A percentile compares a stretch with the other conserved stretches of the same genome.
Conservation (phyloP, 1,139 yeast genomes). For the Candida glucosophila region DNA sequence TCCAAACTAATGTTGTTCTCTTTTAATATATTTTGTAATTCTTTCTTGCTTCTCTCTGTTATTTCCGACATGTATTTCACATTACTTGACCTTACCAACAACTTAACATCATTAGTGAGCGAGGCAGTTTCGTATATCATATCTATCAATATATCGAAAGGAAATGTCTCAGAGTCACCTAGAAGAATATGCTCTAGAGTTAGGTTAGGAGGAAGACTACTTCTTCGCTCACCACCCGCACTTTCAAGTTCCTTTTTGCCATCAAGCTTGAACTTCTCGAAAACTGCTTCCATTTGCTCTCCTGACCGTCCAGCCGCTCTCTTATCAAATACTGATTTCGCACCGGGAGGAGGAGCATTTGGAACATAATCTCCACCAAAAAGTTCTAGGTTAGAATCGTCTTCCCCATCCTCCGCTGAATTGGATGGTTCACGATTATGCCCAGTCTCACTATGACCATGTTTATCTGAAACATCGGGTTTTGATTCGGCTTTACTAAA, state of each 20-base stretch:
- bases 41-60: slow-evolving; percentile 27
- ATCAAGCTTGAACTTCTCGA: slow-evolving; percentile 5
- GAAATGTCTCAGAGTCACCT: too few species aligned
- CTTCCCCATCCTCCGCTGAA: slow-evolving; percentile 16
- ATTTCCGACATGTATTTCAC: slow-evolving; percentile 48
- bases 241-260: slow-evolving; percentile 40
- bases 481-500: slow-evolving; percentile 1
- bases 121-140: slow-evolving; percentile 53
- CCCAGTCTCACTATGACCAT: slow-evolving; percentile 4
- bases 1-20: background rate
- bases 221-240: slow-evolving; percentile 39
- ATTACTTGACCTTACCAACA: slow-evolving; percentile 54
- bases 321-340: slow-evolving; percentile 30
- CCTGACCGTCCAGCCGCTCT: too few species aligned
- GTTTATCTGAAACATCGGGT: background rate
- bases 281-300: slow-evolving; percentile 6
- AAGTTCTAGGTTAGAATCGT: slow-evolving; percentile 19
- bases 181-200: too few species aligned
- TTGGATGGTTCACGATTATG: slow-evolving; percentile 15
- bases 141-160: slow-evolving; percentile 48
- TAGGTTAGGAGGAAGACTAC: too few species aligned
- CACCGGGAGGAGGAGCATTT: slow-evolving; percentile 20
- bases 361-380: slow-evolving; percentile 18
- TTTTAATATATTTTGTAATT: slow-evolving; percentile 12
- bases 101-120: slow-evolving; percentile 52